Percentiles rank a stretch among this genome's conserved stretches.
Conservation (phyloP, 805 yeast species). For the Phaffomyces antillensis region DNA sequence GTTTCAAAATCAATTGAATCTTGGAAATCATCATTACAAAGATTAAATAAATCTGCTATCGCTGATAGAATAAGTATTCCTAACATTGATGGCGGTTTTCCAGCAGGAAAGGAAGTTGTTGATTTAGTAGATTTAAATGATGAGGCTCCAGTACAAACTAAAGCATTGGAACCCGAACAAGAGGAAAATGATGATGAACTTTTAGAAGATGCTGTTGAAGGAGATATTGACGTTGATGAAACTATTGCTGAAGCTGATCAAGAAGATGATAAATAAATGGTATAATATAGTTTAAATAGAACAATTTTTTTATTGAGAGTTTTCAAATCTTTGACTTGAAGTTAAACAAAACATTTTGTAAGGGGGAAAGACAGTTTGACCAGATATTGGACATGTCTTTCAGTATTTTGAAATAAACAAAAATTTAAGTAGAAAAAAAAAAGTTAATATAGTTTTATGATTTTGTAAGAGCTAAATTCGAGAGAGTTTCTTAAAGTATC, state of each 20-base stretch:
- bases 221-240: too few relatives aligned
- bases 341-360: background rate
- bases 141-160: slow-evolving; percentile 23
- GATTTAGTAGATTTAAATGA: slow-evolving; percentile 37
- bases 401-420: too few relatives aligned
- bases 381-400: too few relatives aligned
- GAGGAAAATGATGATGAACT: slow-evolving; percentile 1
- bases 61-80: slow-evolving; percentile 56
- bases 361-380: too few relatives aligned
- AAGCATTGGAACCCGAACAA: slow-evolving; percentile 7
- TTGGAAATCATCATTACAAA: slow-evolving; percentile 61
- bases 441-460: background rate
- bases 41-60: slow-evolving; percentile 45
- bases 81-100: slow-evolving; percentile 28
- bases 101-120: slow-evolving; percentile 17
- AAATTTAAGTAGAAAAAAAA: background rate
- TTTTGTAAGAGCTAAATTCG: too few relatives aligned
- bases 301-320: background rate
- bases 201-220: background rate
- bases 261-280: slow-evolving; percentile 1
- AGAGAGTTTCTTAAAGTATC: too few relatives aligned
- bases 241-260: too few relatives aligned
- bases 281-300: background rate
- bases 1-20: slow-evolving; percentile 40
- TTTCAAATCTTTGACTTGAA: background rate